phyloP scores from a whole-genome alignment of 2,329 filamentous ascomycete genomes.

The Dactylellina leptospora region DNA sequence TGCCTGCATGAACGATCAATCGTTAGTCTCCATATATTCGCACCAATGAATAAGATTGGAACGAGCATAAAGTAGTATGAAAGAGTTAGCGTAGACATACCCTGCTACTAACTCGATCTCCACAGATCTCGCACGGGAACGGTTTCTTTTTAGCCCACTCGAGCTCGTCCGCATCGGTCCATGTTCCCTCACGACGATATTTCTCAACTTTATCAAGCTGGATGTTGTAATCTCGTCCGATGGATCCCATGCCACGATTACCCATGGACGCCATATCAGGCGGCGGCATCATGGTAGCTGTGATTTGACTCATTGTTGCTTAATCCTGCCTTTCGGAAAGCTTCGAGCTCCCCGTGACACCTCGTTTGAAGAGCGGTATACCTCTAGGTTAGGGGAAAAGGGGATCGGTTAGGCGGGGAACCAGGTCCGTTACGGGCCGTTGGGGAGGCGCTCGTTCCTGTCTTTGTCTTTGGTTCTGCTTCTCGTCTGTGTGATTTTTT shows the following conservation, averaged over 20 bases:
- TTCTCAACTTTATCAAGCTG: conserved; percentile 57
- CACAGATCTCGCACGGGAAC: conserved; percentile 56
- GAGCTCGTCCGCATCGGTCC: conserved; percentile 56
- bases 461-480: neutral
- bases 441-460: conserved; percentile 8
- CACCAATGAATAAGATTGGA: no score
- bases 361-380: neutral
- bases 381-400: neutral
- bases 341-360: neutral
- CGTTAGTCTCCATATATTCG: neutral
- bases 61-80: neutral
- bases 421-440: conserved; percentile 14
- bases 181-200: conserved; percentile 56
- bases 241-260: conserved; percentile 50
- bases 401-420: neutral
- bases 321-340: neutral
- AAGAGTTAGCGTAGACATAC: conserved; percentile 19
- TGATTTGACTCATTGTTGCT: conserved; percentile 47
- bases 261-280: conserved; percentile 51
- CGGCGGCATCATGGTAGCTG: conserved; percentile 51
- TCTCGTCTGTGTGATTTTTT: neutral
- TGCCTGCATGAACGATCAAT: conserved; percentile 11
- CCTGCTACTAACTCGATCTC: conserved; percentile 56
- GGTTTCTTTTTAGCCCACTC: conserved; percentile 57
- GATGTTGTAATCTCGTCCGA: conserved; percentile 55